phyloP scores from a whole-genome alignment of 148 eudicot genomes.

The Nyssa sinensis region DNA sequence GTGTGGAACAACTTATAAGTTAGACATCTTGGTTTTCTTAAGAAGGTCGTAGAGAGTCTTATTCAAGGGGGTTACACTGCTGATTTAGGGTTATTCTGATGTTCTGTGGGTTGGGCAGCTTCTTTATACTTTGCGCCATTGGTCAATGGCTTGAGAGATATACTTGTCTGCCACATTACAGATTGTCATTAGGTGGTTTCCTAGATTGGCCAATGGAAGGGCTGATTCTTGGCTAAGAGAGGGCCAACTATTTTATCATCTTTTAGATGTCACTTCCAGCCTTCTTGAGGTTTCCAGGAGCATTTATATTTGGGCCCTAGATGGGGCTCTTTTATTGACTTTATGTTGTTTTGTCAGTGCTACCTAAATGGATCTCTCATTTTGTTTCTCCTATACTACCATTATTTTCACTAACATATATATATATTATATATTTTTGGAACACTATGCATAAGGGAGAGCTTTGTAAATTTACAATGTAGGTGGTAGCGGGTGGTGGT shows the following conservation, averaged over 20 bases:
- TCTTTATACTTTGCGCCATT: background rate
- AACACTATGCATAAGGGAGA: background rate
- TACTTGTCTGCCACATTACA: background rate
- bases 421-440: background rate
- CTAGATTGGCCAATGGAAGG: background rate
- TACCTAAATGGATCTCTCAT: background rate
- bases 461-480: conserved; percentile 1
- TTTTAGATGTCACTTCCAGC: background rate
- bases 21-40: no score
- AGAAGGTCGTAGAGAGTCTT: no score
- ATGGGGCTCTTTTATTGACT: background rate
- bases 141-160: background rate
- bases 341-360: background rate
- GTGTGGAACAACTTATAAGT: no score
- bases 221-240: background rate
- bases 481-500: conserved; percentile 99
- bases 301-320: background rate
- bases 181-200: background rate
- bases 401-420: no score
- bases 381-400: background rate
- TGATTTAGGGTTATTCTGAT: no score
- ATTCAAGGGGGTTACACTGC: no score
- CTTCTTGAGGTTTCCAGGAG: background rate
- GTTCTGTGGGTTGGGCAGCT: background rate
- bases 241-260: background rate